phyloP scores from a whole-genome alignment of 371 early-diverging fungal genomes.

The Batkoa obscura region DNA sequence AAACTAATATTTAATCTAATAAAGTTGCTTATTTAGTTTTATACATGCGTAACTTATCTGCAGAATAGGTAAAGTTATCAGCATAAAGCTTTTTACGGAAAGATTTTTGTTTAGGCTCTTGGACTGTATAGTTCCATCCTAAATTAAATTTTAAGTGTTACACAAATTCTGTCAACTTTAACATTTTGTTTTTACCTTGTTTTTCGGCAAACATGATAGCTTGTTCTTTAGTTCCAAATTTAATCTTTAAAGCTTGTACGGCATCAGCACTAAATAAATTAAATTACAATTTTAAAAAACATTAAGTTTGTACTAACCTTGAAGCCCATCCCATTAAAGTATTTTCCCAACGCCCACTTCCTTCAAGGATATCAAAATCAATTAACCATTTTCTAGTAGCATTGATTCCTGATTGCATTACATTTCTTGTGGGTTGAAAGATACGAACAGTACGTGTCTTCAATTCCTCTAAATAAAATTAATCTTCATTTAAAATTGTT shows the following conservation, averaged over 20 bases:
- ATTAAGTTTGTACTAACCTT: conserved; percentile 25
- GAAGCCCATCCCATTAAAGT: conserved; percentile 88
- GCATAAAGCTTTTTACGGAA: conserved; percentile 70
- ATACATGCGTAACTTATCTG: conserved; percentile 51
- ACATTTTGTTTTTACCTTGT: conserved; percentile 35
- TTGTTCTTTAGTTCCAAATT: conserved; percentile 69
- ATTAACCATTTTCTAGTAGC: conserved; percentile 67
- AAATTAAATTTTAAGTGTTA: conserved; percentile 4
- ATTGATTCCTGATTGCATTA: conserved; percentile 68
- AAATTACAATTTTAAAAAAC: conserved; percentile 1
- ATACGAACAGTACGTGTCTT: conserved; percentile 66
- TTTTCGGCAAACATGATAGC: conserved; percentile 84
- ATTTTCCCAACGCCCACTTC: conserved; percentile 77
- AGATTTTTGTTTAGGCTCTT: conserved; percentile 54
- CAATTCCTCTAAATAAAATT: conserved; percentile 17
- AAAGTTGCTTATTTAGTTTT: conserved; percentile 60
- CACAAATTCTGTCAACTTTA: background rate
- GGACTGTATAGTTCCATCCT: conserved; percentile 73
- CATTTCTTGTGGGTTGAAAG: conserved; percentile 59
- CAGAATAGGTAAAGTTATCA: conserved; percentile 72
- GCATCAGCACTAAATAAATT: conserved; percentile 41
- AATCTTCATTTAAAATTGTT: background rate
- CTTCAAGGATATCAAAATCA: conserved; percentile 64
- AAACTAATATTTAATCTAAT: background rate
- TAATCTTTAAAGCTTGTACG: conserved; percentile 64